Evolutionary conservation across 2,329 filamentous ascomycete genomes (phyloP).

Genomic region (Cercospora nicotianae): DNA sequence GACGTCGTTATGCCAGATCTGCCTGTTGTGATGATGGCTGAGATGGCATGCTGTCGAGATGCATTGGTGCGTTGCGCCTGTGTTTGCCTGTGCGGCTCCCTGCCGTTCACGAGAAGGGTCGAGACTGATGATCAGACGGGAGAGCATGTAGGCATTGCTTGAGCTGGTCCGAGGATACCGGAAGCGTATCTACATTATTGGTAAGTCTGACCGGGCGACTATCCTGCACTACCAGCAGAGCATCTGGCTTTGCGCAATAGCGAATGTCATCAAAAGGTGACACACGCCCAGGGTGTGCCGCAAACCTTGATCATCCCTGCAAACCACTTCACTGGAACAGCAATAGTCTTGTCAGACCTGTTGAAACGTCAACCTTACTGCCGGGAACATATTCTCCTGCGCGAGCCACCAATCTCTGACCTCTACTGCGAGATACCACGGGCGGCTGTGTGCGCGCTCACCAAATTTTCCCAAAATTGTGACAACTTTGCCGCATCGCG

Average conservation of each 20-base stretch:
- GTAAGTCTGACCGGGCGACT: background rate
- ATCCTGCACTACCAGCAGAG: background rate
- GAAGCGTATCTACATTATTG: background rate
- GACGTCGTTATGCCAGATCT: background rate
- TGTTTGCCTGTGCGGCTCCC: background rate
- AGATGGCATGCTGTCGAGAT: background rate
- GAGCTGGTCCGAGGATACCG: background rate
- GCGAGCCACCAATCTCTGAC: background rate
- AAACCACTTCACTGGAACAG: background rate
- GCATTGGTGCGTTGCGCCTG: background rate
- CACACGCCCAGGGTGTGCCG: background rate
- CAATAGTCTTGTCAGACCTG: background rate
- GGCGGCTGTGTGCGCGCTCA: background rate
- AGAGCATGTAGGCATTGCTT: background rate
- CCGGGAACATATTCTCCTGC: background rate
- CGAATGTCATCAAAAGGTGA: background rate
- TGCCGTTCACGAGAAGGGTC: background rate
- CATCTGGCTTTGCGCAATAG: background rate
- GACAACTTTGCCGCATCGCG: background rate
- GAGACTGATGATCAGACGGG: background rate
- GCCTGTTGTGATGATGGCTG: background rate
- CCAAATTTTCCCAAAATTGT: background rate
- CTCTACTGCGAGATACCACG: background rate
- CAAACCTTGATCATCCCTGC: conserved; percentile 1
- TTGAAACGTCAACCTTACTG: background rate